Evolutionary conservation across 495 filamentous ascomycete genomes (phyloP), one percentile per base, ranked within the genome.

Genomic region (Alectoria sarmentosa): DNA sequence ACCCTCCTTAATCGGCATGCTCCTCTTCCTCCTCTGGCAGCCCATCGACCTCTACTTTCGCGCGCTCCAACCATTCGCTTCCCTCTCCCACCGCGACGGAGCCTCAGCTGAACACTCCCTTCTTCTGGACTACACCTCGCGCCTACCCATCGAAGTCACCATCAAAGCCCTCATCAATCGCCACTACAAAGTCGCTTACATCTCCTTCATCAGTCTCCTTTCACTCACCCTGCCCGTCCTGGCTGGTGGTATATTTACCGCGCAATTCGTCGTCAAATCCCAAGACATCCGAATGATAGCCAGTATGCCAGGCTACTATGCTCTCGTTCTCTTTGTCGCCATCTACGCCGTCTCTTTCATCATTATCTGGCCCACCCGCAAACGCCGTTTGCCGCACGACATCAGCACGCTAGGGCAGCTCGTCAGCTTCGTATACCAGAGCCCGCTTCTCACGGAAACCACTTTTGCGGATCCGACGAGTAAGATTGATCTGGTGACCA

Each of bases 191-290:
- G 80, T 91, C 0, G 89, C 90, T 21, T 81, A 79, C 72, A 74
- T 91, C 61, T 89, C 86, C 0, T 72, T 90, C 11, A 76, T 90
- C 62, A 82, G 88, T 49, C 69, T 87, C 4, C 48, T 89, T 21
- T 87, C 87, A 44, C 71, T 85, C 48, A 78, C 86, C 6, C 73
- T 96, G 39, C 91, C 92, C 15, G 79, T 92, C 62, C 80, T 96
- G 23, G 86, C 82, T 0, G 91, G 91, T 26, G 92, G 90, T 13
- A 73, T 89, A 36, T 95, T 96, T 76, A 87, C 92, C 76, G 87
- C 91, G 0, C 82, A 94, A 61, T 91, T 84, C 64, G 81, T 83
- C 52, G 75, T 79, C 13, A 65, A 75, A 15, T 65, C 73, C 11
- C 72, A 82, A 42, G 71, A 77, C 13, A 81, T 90, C 55, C 84